Evolutionary conservation across 179 eudicot genomes (phyloP).

Genomic region (Carnegiea gigantea): DNA sequence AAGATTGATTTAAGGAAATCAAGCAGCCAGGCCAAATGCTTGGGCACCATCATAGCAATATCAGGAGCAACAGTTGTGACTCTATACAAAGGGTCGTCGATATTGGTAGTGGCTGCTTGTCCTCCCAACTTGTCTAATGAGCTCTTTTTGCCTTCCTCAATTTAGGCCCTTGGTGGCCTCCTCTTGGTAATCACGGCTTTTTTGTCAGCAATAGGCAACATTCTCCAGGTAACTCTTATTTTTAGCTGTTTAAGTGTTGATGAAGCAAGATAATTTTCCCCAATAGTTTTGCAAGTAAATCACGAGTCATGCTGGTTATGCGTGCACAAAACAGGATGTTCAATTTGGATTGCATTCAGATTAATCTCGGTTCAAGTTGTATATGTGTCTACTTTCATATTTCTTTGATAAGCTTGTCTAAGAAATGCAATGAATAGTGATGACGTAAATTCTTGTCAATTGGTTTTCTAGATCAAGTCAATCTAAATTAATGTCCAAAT

Average conservation of each 20-base stretch:
- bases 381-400: not conserved
- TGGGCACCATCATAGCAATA: conserved; percentile 45
- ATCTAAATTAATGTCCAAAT: not conserved
- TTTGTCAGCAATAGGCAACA: conserved; percentile 35
- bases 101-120: conserved; percentile 24
- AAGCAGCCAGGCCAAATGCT: conserved; percentile 42
- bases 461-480: not conserved
- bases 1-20: conserved; percentile 35
- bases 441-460: not conserved
- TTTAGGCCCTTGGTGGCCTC: conserved; percentile 44
- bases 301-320: not conserved
- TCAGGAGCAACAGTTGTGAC: conserved; percentile 46
- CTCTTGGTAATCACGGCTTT: conserved; percentile 35
- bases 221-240: conserved; percentile 37
- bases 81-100: conserved; percentile 42
- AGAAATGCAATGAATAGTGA: not conserved
- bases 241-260: not conserved
- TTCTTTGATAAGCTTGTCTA: not conserved
- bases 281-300: not conserved
- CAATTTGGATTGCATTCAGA: not conserved
- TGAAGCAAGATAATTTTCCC: not conserved
- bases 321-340: not conserved
- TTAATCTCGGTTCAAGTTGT: not conserved
- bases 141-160: conserved; percentile 26
- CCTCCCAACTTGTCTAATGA: conserved; percentile 18